These are phyloP conservation scores for Xylaria sp. DNA, from an alignment of 2,329 filamentous ascomycete species.

Conservation along the genomic window DNA sequence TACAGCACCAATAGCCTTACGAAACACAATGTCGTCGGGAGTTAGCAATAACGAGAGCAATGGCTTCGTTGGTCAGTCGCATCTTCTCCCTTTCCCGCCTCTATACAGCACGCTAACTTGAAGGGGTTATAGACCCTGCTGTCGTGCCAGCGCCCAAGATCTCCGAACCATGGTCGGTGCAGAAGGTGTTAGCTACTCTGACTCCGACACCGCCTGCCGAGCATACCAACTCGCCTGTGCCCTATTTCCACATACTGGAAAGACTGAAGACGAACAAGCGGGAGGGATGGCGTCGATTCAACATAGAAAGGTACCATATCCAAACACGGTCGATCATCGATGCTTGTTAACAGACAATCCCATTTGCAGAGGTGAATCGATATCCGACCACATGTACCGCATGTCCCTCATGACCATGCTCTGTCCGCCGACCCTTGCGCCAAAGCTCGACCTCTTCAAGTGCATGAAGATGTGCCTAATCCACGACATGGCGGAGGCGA, in stretches of 20 bases:
- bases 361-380: constrained; percentile 77
- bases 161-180: constrained; percentile 63
- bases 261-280: constrained; percentile 95
- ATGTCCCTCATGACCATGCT: constrained; percentile 98
- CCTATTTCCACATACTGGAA: constrained; percentile 95
- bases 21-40: constrained; percentile 31
- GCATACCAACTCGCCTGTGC: constrained; percentile 76
- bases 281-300: constrained; percentile 93
- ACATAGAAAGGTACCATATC: constrained; percentile 66
- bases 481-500: constrained; percentile 95
- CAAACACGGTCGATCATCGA: too few species aligned
- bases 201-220: constrained; percentile 66
- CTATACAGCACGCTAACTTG: not conserved
- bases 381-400: constrained; percentile 99
- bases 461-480: constrained; percentile 97
- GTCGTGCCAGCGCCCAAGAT: constrained; percentile 53
- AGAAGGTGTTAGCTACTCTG: constrained; percentile 73
- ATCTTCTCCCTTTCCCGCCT: not conserved
- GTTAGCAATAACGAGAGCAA: constrained; percentile 12
- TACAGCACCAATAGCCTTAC: not conserved
- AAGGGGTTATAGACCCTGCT: constrained; percentile 48
- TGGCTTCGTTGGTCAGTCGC: constrained; percentile 30
- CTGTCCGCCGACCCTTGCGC: constrained; percentile 77
- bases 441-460: constrained; percentile 77
- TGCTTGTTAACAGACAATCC: constrained; percentile 5